Evolutionary conservation across 164 flowering plant genomes (phyloP), one percentile per base, ranked within the genome.

Genomic region (Umbilicus rupestris): DNA sequence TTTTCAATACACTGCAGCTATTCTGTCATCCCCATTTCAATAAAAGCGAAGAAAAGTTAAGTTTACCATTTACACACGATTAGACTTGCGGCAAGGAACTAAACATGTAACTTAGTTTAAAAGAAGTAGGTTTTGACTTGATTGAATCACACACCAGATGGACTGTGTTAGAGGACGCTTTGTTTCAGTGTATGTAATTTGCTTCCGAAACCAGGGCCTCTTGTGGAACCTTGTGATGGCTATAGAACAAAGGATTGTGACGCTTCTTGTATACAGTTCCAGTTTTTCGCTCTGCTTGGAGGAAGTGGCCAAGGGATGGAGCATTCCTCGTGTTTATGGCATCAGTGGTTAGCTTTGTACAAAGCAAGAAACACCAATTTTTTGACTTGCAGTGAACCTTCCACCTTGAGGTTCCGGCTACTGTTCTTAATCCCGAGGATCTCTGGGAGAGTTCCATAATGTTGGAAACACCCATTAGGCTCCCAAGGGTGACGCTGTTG

Each of bases 401-500:
- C 20, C 44, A 59, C 62, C 60, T 73, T 7, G 46, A 45, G 45
- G 65, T 37, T 28, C 5, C 22, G 8, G 69, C 75, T 0, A 65
- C 39, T 45, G 65, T 10, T 68, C 75, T 65, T 60, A 64, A 31
- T 30, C 74, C 62, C 5, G 65, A 19, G 11, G 77, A 73, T 73
- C 77, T 73, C 60, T 71, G 9, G 2, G 81, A 73, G 33, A 73
- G 68, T 41, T 78, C 71, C 29, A 73, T 64, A 58, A 72, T 68
- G 69, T 50, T 76, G 19, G 75, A 68, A 9, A 70, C 67, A 7
- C 81, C 79, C 20, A 76, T 71, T 29, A 75, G 77, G 73, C 78
- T 78, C 24, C 81, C 81, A 3, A 75, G 75, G 0, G 79, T 76
- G 50, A 76, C 73, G 77, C 77, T 73, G 47, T 66, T 72, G 69